Base-by-base conservation (phyloP, 441 rosid species). In the Pelargonium myrrhifolium region DNA sequence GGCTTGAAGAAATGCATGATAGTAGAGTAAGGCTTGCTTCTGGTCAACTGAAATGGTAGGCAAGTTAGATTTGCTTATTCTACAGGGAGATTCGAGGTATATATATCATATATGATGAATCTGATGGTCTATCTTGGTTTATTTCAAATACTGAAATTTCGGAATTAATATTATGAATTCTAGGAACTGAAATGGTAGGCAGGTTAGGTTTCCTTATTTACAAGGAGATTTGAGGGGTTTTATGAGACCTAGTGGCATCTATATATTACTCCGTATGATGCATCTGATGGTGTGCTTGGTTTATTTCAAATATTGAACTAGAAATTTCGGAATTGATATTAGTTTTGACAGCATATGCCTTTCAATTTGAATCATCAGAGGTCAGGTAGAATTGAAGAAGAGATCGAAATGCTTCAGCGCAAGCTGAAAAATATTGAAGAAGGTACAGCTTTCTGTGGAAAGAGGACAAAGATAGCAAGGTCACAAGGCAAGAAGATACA, bases 381-480 rank as follows among this genome's bases (percentile, higher is more conserved):
- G 65, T 85, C 90, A 5, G 97, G 96, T 55, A 87, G 88, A 85
- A 72, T 90, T 18, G 85, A 84, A 70, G 97, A 88, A 73, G 97
- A 92, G 83, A 87, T 92, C 58, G 88, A 76, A 69, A 79, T 87
- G 78, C 92, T 90, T 72, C 85, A 80, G 64, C 75, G 62, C 66
- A 92, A 87, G 79, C 86, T 90, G 77, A 78, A 75, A 71, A 70
- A 70, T 51, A 82, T 87, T 4, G 95, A 89, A 62, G 86, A 82
- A 56, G 87, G 84, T 4, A 71, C 71, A 58, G 76, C 80, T 55
- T 87, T 85, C 69, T 84, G 90, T 28, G 88, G 84, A 63, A 84
- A 79, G 61, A 74, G 73, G 76, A 72, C 83, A 1, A 92, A 85
- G 83, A 77, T 65, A 0, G 92, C 88, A 2, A 82, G 87, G 55